Evolutionary conservation across 106 monocot genomes (phyloP).

Genomic region (Dactylorhiza incarnata): DNA sequence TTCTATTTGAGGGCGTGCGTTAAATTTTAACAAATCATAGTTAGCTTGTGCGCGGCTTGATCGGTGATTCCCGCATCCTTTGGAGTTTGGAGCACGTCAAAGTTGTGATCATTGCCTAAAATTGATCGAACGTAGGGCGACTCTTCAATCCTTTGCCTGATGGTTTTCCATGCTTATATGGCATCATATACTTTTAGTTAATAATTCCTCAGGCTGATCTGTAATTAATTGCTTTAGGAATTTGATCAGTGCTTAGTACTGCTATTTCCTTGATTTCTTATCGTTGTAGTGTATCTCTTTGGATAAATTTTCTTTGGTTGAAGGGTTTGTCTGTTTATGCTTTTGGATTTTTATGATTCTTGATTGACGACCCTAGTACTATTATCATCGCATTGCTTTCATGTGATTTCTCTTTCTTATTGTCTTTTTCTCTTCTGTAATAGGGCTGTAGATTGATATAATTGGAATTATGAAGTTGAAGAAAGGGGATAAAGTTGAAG

Average conservation of each 20-base stretch:
- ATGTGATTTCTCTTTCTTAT: background rate
- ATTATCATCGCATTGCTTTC: background rate
- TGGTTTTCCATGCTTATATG: background rate
- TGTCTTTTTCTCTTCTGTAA: background rate
- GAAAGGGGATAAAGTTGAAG: slow-evolving; percentile 39
- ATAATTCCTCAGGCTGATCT: background rate
- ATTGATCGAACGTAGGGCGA: background rate
- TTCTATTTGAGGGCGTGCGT: background rate
- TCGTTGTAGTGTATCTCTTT: background rate
- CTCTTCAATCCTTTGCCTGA: background rate
- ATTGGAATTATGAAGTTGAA: slow-evolving; percentile 24
- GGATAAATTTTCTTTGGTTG: background rate
- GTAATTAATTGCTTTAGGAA: background rate
- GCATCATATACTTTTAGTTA: background rate
- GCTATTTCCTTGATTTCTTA: background rate
- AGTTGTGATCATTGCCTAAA: background rate
- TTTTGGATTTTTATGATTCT: background rate
- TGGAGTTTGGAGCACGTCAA: background rate
- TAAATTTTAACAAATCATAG: background rate
- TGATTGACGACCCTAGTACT: background rate
- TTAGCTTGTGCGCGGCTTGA: background rate
- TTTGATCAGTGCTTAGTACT: background rate
- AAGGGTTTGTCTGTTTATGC: background rate
- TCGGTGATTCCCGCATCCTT: background rate
- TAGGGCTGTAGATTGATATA: background rate